Percentiles rank a stretch among this genome's conserved stretches.
Evolutionary conservation across 345 rosid genomes (phyloP).

Genomic region (Microcos paniculata): DNA sequence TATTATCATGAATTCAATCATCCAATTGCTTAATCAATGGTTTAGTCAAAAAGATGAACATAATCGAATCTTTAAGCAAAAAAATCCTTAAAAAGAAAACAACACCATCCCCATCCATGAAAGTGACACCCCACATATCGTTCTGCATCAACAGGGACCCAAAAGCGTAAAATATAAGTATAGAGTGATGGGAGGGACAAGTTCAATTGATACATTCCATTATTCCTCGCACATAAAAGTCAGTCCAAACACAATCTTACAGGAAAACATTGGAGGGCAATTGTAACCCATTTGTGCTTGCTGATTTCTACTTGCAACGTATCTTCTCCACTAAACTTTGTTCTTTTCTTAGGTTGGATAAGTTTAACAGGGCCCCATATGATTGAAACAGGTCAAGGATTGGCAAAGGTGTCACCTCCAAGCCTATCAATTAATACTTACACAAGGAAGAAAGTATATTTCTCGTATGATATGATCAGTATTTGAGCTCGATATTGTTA

Average conservation of each 20-base stretch:
- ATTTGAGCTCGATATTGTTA: too few species aligned
- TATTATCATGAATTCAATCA: not conserved
- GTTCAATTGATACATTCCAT: not conserved
- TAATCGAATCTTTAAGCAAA: not conserved
- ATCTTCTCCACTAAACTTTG: constrained; percentile 20
- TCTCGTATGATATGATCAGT: too few species aligned
- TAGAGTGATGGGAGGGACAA: not conserved
- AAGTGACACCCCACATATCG: not conserved
- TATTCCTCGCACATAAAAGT: constrained; percentile 18
- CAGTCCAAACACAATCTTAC: constrained; percentile 29
- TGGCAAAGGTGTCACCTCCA: not conserved
- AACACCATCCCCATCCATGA: constrained; percentile 12
- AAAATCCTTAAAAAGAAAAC: not conserved
- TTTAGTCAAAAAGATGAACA: constrained; percentile 1
- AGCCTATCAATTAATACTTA: not conserved
- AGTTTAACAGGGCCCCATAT: not conserved
- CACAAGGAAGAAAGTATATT: not conserved
- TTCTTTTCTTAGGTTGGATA: not conserved
- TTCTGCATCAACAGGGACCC: not conserved
- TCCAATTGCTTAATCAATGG: not conserved
- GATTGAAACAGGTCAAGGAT: not conserved
- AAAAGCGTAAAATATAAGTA: not conserved
- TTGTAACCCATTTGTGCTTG: not conserved
- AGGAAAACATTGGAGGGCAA: constrained; percentile 23
- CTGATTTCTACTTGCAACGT: not conserved